These are phyloP conservation scores for Sedum album DNA, from an alignment of 164 flowering plant species.

Conservation along the genomic window DNA sequence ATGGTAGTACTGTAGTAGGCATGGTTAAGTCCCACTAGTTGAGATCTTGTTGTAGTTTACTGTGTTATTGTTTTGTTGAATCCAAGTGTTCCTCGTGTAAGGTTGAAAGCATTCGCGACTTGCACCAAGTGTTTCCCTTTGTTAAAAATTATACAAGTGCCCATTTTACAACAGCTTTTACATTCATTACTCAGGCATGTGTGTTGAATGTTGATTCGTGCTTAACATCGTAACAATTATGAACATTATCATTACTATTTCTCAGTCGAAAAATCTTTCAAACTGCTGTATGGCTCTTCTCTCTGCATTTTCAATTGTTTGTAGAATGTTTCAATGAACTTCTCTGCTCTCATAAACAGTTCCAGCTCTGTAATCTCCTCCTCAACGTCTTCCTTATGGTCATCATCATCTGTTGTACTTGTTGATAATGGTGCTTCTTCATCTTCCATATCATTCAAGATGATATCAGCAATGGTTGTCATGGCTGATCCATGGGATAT, in stretches of 20 bases:
- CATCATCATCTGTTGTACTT: slow-evolving; percentile 6
- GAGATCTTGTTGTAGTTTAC: neutral
- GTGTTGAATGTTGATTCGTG: too few relatives aligned
- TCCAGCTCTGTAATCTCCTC: slow-evolving; percentile 38
- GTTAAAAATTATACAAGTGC: too few relatives aligned
- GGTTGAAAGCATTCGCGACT: too few relatives aligned
- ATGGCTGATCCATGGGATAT: neutral
- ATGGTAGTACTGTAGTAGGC: neutral
- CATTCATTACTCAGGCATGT: too few relatives aligned
- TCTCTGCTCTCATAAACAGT: slow-evolving; percentile 55
- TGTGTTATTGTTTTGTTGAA: neutral
- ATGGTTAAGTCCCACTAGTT: neutral
- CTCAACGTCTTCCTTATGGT: slow-evolving; percentile 14
- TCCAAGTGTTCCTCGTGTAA: neutral
- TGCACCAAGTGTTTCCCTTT: too few relatives aligned
- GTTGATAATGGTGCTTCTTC: slow-evolving; percentile 16
- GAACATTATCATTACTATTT: too few relatives aligned
- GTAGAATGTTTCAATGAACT: slow-evolving; percentile 66
- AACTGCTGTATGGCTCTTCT: slow-evolving; percentile 62
- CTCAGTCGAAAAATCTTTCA: slow-evolving; percentile 5
- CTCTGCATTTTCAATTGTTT: slow-evolving; percentile 76
- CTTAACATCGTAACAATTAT: too few relatives aligned
- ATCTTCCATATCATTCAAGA: slow-evolving; percentile 40
- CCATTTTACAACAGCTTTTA: too few relatives aligned
- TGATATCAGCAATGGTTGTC: slow-evolving; percentile 30